A percentile compares a stretch with the other conserved stretches of the same genome.
These are phyloP conservation scores for Hypoxylon cercidicola DNA, from an alignment of 495 filamentous ascomycete species.

Conservation along the genomic window DNA sequence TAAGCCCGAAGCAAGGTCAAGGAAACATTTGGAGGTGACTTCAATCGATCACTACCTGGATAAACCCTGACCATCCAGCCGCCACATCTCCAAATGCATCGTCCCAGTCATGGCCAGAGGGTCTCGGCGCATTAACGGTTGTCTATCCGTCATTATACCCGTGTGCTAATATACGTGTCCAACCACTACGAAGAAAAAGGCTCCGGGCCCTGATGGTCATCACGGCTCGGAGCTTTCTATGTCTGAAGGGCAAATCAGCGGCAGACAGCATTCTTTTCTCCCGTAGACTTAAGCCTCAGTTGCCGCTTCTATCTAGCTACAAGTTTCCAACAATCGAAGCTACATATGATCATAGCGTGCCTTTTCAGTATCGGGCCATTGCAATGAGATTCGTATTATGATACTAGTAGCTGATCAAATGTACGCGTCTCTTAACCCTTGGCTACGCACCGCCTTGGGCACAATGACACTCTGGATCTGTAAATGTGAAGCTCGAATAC, in stretches of 20 bases:
- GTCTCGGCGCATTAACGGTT: constrained; percentile 27
- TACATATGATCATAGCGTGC: background rate
- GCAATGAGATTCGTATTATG: background rate
- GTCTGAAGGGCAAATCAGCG: constrained; percentile 29
- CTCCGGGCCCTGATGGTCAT: constrained; percentile 12
- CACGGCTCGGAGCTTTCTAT: constrained; percentile 35
- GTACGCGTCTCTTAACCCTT: background rate
- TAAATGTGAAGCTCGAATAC: constrained; percentile 1
- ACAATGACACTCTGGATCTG: background rate
- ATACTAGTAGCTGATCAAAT: background rate
- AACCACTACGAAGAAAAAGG: constrained; percentile 13
- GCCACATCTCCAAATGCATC: constrained; percentile 5
- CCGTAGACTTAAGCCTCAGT: background rate
- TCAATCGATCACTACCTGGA: constrained; percentile 9
- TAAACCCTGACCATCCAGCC: constrained; percentile 8
- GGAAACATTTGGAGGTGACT: constrained; percentile 32
- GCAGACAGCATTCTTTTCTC: constrained; percentile 33
- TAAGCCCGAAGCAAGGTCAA: background rate
- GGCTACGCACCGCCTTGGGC: too few species aligned
- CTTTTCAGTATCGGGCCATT: background rate
- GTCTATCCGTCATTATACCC: constrained; percentile 34
- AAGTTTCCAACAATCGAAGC: background rate
- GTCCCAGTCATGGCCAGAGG: constrained; percentile 10
- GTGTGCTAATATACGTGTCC: constrained; percentile 1
- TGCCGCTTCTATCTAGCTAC: background rate